Evolutionary conservation across 1,284 basidiomycete species (phyloP).

Genomic region (Microbotryum lychnidis-dioicae): DNA sequence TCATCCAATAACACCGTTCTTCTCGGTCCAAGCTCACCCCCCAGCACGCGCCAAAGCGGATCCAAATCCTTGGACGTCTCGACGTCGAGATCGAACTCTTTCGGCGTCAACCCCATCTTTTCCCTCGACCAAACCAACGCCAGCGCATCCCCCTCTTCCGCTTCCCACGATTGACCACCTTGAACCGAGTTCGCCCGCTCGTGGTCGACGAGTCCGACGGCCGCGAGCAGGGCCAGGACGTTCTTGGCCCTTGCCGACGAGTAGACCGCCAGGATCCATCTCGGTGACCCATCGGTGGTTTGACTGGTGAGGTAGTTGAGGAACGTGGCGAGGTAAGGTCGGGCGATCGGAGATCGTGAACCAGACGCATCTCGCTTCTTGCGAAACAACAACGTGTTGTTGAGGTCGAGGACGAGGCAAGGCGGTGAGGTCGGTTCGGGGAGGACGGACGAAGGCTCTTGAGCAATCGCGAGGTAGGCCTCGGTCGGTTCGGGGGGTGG

Average conservation of each 20-base stretch:
- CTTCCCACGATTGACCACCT: neutral
- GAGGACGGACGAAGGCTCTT: too few relatives aligned
- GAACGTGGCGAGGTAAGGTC: conserved; percentile 28
- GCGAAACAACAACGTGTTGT: conserved; percentile 27
- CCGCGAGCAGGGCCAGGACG: conserved; percentile 22
- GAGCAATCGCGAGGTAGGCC: too few relatives aligned
- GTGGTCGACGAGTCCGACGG: conserved; percentile 17
- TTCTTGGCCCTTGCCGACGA: conserved; percentile 6
- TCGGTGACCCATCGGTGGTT: neutral
- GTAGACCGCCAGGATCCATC: conserved; percentile 15
- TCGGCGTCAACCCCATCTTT: conserved; percentile 17
- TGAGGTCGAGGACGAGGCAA: conserved; percentile 24
- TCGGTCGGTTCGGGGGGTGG: too few relatives aligned
- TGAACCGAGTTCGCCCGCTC: neutral
- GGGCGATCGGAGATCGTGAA: conserved; percentile 13
- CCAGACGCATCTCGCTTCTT: neutral
- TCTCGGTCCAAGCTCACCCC: conserved; percentile 7
- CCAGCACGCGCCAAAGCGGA: conserved; percentile 10
- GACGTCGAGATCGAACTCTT: conserved; percentile 21
- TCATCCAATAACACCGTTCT: conserved; percentile 26
- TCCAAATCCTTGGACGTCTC: conserved; percentile 24
- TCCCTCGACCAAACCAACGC: conserved; percentile 17
- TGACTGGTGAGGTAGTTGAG: conserved; percentile 18
- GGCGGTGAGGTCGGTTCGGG: neutral
- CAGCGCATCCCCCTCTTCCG: conserved; percentile 15